Conservation (phyloP, 345 rosid species). For the Alliaria petiolata region DNA sequence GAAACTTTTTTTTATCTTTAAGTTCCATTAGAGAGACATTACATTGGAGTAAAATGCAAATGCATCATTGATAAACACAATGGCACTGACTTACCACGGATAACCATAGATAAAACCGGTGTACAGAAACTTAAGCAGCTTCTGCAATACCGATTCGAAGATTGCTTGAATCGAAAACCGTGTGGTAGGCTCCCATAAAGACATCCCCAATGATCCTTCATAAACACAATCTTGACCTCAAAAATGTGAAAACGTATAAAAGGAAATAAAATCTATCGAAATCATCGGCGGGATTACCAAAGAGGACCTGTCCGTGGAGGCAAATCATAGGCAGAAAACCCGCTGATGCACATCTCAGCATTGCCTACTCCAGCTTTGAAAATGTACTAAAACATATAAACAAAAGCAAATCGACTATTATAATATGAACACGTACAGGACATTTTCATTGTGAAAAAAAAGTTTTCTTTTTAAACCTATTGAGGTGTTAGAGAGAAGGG, state of each 20-base stretch:
- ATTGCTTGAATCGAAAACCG: slow-evolving; percentile 53
- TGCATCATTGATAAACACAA: not conserved
- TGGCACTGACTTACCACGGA: too few species aligned
- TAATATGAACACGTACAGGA: not conserved
- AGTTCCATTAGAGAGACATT: not conserved
- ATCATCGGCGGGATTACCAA: slow-evolving; percentile 41
- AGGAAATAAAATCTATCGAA: not conserved
- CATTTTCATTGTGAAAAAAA: not conserved
- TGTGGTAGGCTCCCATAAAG: slow-evolving; percentile 85
- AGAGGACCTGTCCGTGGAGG: slow-evolving; percentile 72
- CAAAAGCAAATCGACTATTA: not conserved
- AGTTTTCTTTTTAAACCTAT: slow-evolving; percentile 38
- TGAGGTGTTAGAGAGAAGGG: slow-evolving; percentile 64
- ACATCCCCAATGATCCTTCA: slow-evolving; percentile 79
- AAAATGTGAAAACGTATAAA: not conserved
- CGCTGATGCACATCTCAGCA: slow-evolving; percentile 58
- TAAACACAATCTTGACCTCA: not conserved
- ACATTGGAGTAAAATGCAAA: not conserved
- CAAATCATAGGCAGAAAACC: slow-evolving; percentile 59
- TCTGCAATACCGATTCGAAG: slow-evolving; percentile 64
- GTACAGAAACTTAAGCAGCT: slow-evolving; percentile 36
- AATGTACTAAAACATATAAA: slow-evolving; percentile 51
- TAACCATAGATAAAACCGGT: too few species aligned
- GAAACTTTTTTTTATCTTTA: too few species aligned
- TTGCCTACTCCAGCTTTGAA: slow-evolving; percentile 53